Evolutionary conservation across 2,329 filamentous ascomycete genomes (phyloP), one percentile per base, ranked within the genome.

Genomic region (Calonectria crousiana): DNA sequence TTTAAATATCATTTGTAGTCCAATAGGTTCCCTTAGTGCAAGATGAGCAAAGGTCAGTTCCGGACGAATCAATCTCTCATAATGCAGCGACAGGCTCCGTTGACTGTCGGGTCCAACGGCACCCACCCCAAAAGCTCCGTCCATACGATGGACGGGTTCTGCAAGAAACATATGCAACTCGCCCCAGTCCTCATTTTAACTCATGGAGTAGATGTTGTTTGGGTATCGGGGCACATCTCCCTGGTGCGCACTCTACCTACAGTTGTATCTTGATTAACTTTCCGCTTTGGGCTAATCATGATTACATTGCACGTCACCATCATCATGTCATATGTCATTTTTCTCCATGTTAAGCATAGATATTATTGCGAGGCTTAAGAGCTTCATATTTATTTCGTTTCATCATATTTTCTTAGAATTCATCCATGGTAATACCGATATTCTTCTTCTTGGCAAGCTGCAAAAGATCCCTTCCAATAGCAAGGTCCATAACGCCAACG

Each of bases 401-500:
- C 28, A 9, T 34, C 36, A 73, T 32, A 74, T 20, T 9, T 32
- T 53, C 75, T 44, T 44, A 81, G n/a, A 81, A 81, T 18, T 80
- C 78, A 4, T 80, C 79, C 0, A 68, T 62, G 18, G 74, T 81
- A 20, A 79, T 49, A 0, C 92, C 92, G 38, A 93, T 81, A 0
- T 87, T 87, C 74, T 87, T 88, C 73, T 87, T 86, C 75, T 88
- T 87, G 14, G 91, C 92, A 79, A 93, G 81, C 32, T 85, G 81
- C 8, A 93, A 86, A 72, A 94, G 78, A 78, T 92, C 89, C 34
- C 86, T 85, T 0, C 91, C 92, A 8, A 93, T 90, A 3, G 92
- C 89, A 44, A 94, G 84, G 84, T 94, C 93, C 91, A 93, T 94
- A 74, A 94, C 81, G 0, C 92, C 92, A 69, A 94, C 82, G 0